A percentile compares a stretch with the other conserved stretches of the same genome.
Evolutionary conservation across 768 basidiomycete genomes (phyloP).

Genomic region (Tricholoma furcatifolium): DNA sequence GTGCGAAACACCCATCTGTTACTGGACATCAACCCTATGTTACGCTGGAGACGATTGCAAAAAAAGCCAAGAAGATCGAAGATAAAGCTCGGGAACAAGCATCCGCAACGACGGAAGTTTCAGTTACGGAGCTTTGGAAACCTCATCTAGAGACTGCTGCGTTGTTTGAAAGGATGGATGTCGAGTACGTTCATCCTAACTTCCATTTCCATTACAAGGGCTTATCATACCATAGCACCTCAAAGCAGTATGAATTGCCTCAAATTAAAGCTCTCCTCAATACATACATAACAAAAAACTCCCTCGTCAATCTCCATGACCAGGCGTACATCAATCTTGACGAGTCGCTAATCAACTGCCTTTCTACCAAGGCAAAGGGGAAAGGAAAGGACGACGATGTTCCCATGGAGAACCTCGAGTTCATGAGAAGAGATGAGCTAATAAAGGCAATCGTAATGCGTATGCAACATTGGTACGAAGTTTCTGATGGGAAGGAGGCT

Average conservation of each 20-base stretch:
- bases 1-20: conserved; percentile 56
- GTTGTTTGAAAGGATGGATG: conserved; percentile 64
- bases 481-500: conserved; percentile 55
- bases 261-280: conserved; percentile 61
- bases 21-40: conserved; percentile 46
- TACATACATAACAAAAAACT: conserved; percentile 57
- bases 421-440: conserved; percentile 68
- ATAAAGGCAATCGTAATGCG: conserved; percentile 48
- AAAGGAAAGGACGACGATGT: conserved; percentile 27
- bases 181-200: conserved; percentile 46
- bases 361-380: conserved; percentile 33
- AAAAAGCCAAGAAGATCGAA: conserved; percentile 49
- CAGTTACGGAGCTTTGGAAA: conserved; percentile 73
- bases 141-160: conserved; percentile 54
- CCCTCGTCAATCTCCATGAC: conserved; percentile 64
- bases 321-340: conserved; percentile 74
- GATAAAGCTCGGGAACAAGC: conserved; percentile 46
- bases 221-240: conserved; percentile 37
- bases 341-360: conserved; percentile 34
- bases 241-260: conserved; percentile 49
- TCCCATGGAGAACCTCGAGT: conserved; percentile 34
- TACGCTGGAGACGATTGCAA: conserved; percentile 67
- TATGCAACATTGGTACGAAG: conserved; percentile 81
- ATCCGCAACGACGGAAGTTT: conserved; percentile 46
- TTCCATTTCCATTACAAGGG: neutral